Conservation (phyloP, 2,329 filamentous ascomycete species). For the Monosporascus sp. region DNA sequence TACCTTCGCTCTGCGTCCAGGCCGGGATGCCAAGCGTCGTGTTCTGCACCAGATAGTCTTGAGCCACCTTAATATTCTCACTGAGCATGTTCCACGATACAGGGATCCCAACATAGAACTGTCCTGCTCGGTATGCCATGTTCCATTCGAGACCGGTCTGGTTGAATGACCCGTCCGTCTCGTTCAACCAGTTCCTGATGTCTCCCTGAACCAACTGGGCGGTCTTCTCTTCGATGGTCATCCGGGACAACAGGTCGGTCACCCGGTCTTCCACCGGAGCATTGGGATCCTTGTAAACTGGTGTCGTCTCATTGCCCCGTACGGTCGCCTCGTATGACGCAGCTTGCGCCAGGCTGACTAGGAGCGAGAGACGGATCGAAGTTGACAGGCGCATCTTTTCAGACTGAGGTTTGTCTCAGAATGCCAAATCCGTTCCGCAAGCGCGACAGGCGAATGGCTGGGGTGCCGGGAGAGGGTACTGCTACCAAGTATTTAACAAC, state of each 20-base stretch:
- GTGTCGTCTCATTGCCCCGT: constrained; percentile 14
- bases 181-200: constrained; percentile 68
- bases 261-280: constrained; percentile 61
- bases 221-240: constrained; percentile 72
- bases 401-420: background rate
- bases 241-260: constrained; percentile 62
- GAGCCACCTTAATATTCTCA: constrained; percentile 57
- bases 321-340: constrained; percentile 9
- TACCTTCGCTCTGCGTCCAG: constrained; percentile 68
- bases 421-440: too few relatives aligned
- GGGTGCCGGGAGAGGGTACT: background rate
- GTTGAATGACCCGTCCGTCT: constrained; percentile 63
- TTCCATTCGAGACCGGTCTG: constrained; percentile 61
- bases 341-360: constrained; percentile 11
- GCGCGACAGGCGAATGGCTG: background rate
- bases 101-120: constrained; percentile 68
- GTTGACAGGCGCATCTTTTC: constrained; percentile 17
- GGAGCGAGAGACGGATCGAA: constrained; percentile 8
- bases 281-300: constrained; percentile 59
- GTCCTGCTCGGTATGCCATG: constrained; percentile 61
- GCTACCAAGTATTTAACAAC: background rate
- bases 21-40: constrained; percentile 68
- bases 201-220: constrained; percentile 67
- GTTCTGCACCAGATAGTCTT: constrained; percentile 64
- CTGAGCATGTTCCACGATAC: constrained; percentile 59